phyloP scores from a whole-genome alignment of 108 stramenopile species.

The Epithemia pelagica region DNA sequence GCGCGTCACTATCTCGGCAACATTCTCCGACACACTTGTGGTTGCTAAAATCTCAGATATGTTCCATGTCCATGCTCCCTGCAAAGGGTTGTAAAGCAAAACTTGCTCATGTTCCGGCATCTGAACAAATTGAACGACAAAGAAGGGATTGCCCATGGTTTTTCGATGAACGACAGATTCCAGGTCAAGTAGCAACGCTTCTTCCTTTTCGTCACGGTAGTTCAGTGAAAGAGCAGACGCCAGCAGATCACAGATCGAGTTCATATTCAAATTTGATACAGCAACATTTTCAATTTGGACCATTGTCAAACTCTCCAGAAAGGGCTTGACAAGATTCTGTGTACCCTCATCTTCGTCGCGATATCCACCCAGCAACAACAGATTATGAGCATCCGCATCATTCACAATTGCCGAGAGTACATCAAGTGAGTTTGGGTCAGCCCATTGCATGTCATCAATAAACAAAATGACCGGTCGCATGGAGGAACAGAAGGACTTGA shows the following conservation, averaged over 20 bases:
- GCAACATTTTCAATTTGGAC: neutral
- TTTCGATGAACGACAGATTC: constrained; percentile 28
- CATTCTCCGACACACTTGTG: neutral
- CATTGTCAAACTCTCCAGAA: neutral
- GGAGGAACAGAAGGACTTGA: neutral
- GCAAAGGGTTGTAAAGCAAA: constrained; percentile 25
- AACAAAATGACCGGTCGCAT: constrained; percentile 10
- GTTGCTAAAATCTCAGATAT: neutral
- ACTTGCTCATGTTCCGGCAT: constrained; percentile 26
- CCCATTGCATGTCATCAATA: constrained; percentile 45
- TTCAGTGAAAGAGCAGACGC: neutral
- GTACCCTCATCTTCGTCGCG: neutral
- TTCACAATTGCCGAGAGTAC: constrained; percentile 15
- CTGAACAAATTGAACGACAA: constrained; percentile 35
- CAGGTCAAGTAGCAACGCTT: neutral
- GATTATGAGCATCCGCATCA: constrained; percentile 2
- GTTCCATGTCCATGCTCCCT: constrained; percentile 44
- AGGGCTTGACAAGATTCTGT: neutral
- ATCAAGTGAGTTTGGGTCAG: constrained; percentile 22
- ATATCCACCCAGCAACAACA: neutral
- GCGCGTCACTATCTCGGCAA: neutral
- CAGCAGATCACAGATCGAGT: neutral
- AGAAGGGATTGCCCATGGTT: constrained; percentile 56
- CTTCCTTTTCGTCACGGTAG: neutral
- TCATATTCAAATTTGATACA: neutral